Evolutionary conservation across 208 protist species (phyloP), one percentile per base, ranked within the genome.

Genomic region (Trypanosoma scelopori): DNA sequence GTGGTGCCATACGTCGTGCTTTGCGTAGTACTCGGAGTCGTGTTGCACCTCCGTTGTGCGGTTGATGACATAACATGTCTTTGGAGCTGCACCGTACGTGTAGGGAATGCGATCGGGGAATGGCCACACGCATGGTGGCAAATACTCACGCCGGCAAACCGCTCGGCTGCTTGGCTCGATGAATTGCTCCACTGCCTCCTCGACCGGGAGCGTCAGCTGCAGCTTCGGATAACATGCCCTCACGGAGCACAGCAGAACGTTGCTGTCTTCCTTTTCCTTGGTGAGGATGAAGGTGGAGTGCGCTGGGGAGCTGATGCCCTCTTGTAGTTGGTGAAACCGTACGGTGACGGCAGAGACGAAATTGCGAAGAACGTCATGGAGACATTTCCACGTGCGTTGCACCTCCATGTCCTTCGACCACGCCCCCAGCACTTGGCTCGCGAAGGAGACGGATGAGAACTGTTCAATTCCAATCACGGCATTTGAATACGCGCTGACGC

Each of bases 401-500:
- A 76, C 35, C 42, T 76, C 68, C 23, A 41, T 47, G 22, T 74
- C 62, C 13, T 50, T 59, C 11, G 66, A 48, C n/a, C 5, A 59
- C 16, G 49, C 50, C 11, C 52, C 41, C 49, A 65, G 37, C 35
- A 73, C 68, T 35, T 73, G 68, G 52, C n/a, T 66, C 32, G 46
- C 45, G 37, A 73, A 66, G 11, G 59, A 62, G 23, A 53, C 53
- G 5, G 50, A 15, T 13, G 75, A 66, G 32, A 76, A 68, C n/a
- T 62, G 65, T 23, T 80, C 75, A n/a, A 72, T 65, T 9, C 55
- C 69, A 59, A 79, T 59, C 18, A 84, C 52, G n/a, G 63, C 65
- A 64, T 35, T 68, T 9, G 73, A 72, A 66, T 82, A 79, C 23
- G 84, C 76, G 52, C 85, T 76, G 20, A 93, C 74, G 13, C 79